Evolutionary conservation across 202 grass and related monocot genomes (phyloP).

Genomic region (Bolboschoenoplectus hybrid): DNA sequence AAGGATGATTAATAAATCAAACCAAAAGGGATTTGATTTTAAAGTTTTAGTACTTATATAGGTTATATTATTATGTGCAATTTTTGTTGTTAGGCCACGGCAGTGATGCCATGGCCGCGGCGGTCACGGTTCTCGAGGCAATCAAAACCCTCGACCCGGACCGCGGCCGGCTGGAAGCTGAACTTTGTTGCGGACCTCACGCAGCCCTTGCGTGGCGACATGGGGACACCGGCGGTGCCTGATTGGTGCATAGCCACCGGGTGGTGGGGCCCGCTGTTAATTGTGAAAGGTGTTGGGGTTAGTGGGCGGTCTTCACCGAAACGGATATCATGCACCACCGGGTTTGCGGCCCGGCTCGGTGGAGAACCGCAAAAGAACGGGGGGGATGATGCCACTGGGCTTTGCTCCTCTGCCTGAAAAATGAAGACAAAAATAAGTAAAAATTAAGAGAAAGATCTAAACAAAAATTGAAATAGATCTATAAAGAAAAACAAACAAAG

Average conservation of each 20-base stretch:
- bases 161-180: constrained; percentile 67
- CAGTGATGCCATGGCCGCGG: constrained; percentile 72
- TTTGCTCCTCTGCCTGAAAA: constrained; percentile 60
- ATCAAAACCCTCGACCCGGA: constrained; percentile 98
- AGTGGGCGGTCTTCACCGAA: constrained; percentile 62
- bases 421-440: not conserved
- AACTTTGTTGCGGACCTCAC: constrained; percentile 51
- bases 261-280: not conserved
- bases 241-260: constrained; percentile 34
- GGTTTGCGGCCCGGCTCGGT: constrained; percentile 71
- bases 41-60: constrained; percentile 31
- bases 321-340: constrained; percentile 75
- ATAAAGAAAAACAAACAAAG: not conserved
- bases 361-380: constrained; percentile 92
- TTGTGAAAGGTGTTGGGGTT: constrained; percentile 32
- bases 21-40: constrained; percentile 24
- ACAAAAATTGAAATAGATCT: not conserved
- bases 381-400: constrained; percentile 52
- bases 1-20: constrained; percentile 28
- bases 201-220: constrained; percentile 61
- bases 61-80: constrained; percentile 66
- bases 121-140: constrained; percentile 72
- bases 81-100: constrained; percentile 65
- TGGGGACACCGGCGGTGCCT: constrained; percentile 2
- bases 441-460: not conserved